These are phyloP conservation scores for Cyclotella cryptica DNA, from an alignment of 108 stramenopile species.

Conservation along the genomic window DNA sequence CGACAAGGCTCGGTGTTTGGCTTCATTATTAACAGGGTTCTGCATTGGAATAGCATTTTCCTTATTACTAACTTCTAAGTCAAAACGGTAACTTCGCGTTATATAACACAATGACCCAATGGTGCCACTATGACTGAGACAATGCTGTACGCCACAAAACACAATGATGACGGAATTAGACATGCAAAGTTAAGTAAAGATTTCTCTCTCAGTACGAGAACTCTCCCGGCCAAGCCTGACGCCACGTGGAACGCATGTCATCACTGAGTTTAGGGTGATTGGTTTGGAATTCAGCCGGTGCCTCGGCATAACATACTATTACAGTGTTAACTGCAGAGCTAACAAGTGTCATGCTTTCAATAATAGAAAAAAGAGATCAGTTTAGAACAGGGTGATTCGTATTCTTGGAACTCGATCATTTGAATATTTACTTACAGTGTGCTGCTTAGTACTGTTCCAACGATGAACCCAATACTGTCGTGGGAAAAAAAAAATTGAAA, in stretches of 20 bases:
- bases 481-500: background rate
- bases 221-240: conserved; percentile 69
- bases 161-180: background rate
- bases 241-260: conserved; percentile 71
- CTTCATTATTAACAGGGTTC: conserved; percentile 11
- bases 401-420: too few species aligned
- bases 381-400: background rate
- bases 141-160: background rate
- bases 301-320: conserved; percentile 89
- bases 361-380: background rate
- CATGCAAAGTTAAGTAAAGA: background rate
- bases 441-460: conserved; percentile 54
- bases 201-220: conserved; percentile 41
- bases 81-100: background rate
- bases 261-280: conserved; percentile 71
- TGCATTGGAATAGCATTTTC: conserved; percentile 20
- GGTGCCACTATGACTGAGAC: background rate
- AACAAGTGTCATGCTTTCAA: conserved; percentile 55
- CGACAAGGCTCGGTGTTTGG: background rate
- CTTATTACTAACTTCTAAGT: background rate
- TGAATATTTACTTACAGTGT: conserved; percentile 33
- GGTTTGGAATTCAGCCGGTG: conserved; percentile 62
- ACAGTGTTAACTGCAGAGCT: conserved; percentile 80
- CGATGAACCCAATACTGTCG: conserved; percentile 39
- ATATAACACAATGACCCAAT: background rate